A percentile compares a stretch with the other conserved stretches of the same genome.
These are phyloP conservation scores for Zanthoxylum bungeanum DNA, from an alignment of 345 rosid genomes.

Conservation along the genomic window DNA sequence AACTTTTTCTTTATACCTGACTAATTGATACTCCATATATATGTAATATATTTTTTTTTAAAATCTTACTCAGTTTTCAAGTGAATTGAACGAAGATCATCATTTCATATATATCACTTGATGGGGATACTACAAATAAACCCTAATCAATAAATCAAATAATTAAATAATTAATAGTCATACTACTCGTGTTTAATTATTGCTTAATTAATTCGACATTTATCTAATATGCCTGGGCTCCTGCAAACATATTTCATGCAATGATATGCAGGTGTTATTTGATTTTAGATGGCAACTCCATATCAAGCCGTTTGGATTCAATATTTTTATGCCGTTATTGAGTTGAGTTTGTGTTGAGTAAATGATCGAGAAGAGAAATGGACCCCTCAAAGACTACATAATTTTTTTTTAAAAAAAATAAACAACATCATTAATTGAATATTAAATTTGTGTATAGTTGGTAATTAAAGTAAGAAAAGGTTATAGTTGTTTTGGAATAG, in stretches of 20 bases:
- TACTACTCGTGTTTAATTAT: no score
- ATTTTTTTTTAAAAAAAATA: no score
- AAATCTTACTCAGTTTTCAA: no score
- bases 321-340: conserved; percentile 11
- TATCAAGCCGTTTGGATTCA: conserved; percentile 8
- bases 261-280: background rate
- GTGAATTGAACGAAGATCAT: no score
- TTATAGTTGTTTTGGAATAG: conserved; percentile 1
- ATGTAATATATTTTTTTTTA: no score
- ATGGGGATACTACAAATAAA: background rate
- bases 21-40: no score
- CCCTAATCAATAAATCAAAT: background rate
- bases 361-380: no score
- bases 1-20: no score
- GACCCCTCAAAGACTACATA: no score
- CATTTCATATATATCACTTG: background rate
- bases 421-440: background rate
- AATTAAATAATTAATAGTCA: no score
- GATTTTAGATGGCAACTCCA: background rate
- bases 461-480: conserved; percentile 14
- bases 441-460: background rate
- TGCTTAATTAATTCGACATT: no score
- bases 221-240: background rate
- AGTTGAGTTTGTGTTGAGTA: no score
- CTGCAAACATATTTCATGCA: background rate